These are phyloP conservation scores for Coriaria nepalensis DNA, from an alignment of 306 rosid species.

Conservation along the genomic window DNA sequence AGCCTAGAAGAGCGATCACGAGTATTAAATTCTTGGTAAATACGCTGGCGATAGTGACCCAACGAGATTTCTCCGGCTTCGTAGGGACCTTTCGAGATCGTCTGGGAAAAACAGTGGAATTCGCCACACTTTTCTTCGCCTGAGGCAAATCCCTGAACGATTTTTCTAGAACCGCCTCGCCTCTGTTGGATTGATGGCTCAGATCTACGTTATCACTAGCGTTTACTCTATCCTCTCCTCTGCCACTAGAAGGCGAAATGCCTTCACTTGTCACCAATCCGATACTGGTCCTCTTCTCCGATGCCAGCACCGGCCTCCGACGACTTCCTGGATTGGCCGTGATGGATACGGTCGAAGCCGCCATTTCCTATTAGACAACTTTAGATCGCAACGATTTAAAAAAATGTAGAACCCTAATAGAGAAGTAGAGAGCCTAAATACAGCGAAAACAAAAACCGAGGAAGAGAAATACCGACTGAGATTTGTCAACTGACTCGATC, in stretches of 20 bases:
- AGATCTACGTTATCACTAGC: too few relatives aligned
- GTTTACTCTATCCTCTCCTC: conserved; percentile 14
- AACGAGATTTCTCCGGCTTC: conserved; percentile 41
- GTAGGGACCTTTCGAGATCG: conserved; percentile 22
- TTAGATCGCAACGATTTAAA: neutral
- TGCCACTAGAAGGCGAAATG: conserved; percentile 19
- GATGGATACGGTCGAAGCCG: conserved; percentile 88
- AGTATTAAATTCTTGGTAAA: conserved; percentile 44
- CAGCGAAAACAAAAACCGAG: too few relatives aligned
- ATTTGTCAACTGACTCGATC: too few relatives aligned
- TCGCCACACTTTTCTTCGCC: conserved; percentile 26
- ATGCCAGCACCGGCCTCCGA: conserved; percentile 48
- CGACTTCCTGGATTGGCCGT: conserved; percentile 77
- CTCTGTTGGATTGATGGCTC: too few relatives aligned
- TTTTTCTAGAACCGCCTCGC: conserved; percentile 40
- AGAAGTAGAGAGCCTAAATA: conserved; percentile 1
- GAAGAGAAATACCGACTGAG: too few relatives aligned
- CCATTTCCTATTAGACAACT: conserved; percentile 26
- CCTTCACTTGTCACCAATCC: conserved; percentile 49
- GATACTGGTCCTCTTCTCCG: conserved; percentile 44
- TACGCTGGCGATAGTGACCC: conserved; percentile 51
- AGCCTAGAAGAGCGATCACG: conserved; percentile 32
- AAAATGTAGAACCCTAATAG: conserved; percentile 16
- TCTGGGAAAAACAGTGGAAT: conserved; percentile 26
- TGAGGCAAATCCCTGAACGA: conserved; percentile 33